These are phyloP conservation scores for Debaryomyces singareniensis DNA, from an alignment of 1,139 yeast genomes.

Conservation along the genomic window DNA sequence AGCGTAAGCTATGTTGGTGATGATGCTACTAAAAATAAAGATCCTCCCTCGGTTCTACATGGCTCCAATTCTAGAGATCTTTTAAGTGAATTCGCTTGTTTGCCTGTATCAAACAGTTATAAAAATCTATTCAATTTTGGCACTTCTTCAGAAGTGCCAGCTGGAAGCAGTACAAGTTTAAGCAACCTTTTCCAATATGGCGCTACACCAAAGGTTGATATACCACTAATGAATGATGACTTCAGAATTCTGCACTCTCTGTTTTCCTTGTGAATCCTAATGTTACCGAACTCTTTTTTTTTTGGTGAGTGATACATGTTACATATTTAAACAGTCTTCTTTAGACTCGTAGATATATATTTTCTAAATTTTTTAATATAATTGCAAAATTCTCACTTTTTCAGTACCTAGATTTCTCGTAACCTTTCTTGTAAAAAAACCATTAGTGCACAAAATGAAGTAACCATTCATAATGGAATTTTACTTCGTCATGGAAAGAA, in stretches of 20 bases:
- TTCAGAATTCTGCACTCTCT: conserved; percentile 2
- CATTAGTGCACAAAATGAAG: too few relatives aligned
- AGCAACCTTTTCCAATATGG: conserved; percentile 24
- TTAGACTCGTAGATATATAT: too few relatives aligned
- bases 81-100: conserved; percentile 3
- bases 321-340: too few relatives aligned
- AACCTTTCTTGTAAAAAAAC: too few relatives aligned
- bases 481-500: too few relatives aligned
- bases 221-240: conserved; percentile 4
- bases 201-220: conserved; percentile 3
- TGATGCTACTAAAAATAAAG: background rate
- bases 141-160: conserved; percentile 20
- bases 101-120: conserved; percentile 19
- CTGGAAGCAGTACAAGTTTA: conserved; percentile 17
- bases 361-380: too few relatives aligned
- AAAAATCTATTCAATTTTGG: conserved; percentile 22
- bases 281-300: too few relatives aligned
- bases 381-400: too few relatives aligned
- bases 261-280: conserved; percentile 3
- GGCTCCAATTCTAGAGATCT: background rate
- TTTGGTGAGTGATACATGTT: too few relatives aligned
- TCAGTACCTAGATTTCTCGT: too few relatives aligned
- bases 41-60: background rate
- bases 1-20: too few relatives aligned
- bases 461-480: too few relatives aligned